Conservation (phyloP, 331 rosid species). For the Cydonia oblonga region DNA sequence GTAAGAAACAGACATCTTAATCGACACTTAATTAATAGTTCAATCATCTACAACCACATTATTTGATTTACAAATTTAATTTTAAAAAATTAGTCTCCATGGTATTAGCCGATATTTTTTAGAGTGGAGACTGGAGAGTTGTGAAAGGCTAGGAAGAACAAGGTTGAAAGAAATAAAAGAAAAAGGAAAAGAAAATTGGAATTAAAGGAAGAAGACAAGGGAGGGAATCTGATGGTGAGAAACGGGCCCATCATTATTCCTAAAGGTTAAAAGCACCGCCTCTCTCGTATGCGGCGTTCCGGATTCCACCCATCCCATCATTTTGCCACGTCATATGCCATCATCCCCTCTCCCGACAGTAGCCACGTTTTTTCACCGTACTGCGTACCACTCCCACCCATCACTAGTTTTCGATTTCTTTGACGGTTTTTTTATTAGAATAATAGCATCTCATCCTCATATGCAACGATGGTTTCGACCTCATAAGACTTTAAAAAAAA, state of each 20-base stretch:
- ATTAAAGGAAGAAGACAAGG: not conserved
- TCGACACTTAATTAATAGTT: too few species aligned
- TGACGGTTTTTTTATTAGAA: too few species aligned
- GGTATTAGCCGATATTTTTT: not conserved
- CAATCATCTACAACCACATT: rapidly evolving
- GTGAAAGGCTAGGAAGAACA: not conserved
- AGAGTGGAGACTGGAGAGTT: not conserved
- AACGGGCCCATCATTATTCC: conserved; percentile 17
- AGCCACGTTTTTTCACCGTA: conserved; percentile 12
- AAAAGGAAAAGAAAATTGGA: not conserved
- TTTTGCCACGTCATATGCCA: conserved; percentile 18
- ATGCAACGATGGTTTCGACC: too few species aligned
- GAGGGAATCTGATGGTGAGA: not conserved
- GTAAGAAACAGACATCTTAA: too few species aligned
- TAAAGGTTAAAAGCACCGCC: conserved; percentile 27
- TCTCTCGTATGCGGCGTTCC: conserved; percentile 46
- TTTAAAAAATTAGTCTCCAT: too few species aligned
- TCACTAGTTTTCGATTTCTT: too few species aligned
- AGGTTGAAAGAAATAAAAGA: too few species aligned
- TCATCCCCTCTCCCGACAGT: conserved; percentile 1
- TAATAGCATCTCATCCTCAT: too few species aligned
- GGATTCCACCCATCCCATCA: conserved; percentile 19
- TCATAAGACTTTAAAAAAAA: too few species aligned
- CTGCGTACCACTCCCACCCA: not conserved
- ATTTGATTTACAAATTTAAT: too few species aligned